Evolutionary conservation across 1,284 basidiomycete genomes (phyloP).

Genomic region (Ceratobasidium sp.): DNA sequence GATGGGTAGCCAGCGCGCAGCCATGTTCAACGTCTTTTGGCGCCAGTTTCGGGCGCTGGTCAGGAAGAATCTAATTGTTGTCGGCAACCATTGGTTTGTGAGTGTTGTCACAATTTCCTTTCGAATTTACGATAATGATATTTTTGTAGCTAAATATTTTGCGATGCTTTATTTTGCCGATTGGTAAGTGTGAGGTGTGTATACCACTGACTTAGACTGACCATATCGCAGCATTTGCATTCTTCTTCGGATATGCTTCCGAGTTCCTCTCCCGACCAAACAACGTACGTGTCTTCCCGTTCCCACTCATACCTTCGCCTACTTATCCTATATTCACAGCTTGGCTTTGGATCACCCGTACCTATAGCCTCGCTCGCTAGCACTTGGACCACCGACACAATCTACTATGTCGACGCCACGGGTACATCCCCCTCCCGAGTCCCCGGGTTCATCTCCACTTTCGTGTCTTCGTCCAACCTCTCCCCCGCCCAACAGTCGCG

Average conservation of each 20-base stretch:
- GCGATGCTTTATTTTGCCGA: conserved; percentile 76
- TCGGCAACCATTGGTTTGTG: conserved; percentile 74
- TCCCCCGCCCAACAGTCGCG: conserved; percentile 61
- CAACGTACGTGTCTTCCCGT: conserved; percentile 62
- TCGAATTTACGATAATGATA: conserved; percentile 47
- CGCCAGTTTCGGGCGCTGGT: conserved; percentile 73
- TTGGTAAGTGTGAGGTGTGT: conserved; percentile 58
- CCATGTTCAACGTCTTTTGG: conserved; percentile 61
- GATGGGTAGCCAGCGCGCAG: too few species aligned
- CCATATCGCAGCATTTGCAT: conserved; percentile 45
- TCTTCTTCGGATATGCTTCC: conserved; percentile 61
- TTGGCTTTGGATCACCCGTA: conserved; percentile 72
- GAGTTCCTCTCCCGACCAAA: conserved; percentile 69
- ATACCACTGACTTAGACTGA: conserved; percentile 49
- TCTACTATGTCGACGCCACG: conserved; percentile 77
- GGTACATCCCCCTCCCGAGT: conserved; percentile 67
- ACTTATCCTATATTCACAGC: conserved; percentile 60
- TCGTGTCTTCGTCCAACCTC: conserved; percentile 65
- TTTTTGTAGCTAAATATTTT: conserved; percentile 70
- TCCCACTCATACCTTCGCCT: conserved; percentile 56
- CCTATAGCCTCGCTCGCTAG: conserved; percentile 67
- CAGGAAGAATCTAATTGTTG: conserved; percentile 82
- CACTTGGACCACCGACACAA: conserved; percentile 67
- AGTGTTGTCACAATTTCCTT: conserved; percentile 54
- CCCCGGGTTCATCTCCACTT: conserved; percentile 69